Conservation (phyloP, 495 filamentous ascomycete genomes). For the Halenospora varia region DNA sequence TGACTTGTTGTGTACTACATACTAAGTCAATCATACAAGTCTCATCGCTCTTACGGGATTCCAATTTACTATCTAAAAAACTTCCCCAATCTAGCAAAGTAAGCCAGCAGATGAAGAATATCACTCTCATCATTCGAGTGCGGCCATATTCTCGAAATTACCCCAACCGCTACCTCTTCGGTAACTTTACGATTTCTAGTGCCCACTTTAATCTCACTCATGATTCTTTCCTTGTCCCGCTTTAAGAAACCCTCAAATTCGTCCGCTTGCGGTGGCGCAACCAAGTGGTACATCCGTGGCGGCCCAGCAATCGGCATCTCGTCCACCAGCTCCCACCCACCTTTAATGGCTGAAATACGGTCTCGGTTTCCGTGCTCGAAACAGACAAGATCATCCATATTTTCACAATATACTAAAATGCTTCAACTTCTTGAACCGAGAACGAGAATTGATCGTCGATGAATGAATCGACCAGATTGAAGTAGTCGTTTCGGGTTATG, state of each 20-base stretch:
- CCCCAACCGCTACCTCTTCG: not conserved
- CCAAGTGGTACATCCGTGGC: not conserved
- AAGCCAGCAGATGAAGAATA: not conserved
- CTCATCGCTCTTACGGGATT: not conserved
- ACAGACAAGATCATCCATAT: too few species aligned
- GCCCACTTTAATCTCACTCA: not conserved
- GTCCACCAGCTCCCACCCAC: not conserved
- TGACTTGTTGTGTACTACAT: not conserved
- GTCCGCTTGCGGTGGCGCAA: not conserved
- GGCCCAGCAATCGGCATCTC: not conserved
- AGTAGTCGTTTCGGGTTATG: not conserved
- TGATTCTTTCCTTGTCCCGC: not conserved
- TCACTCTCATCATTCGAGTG: not conserved
- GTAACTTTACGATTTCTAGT: not conserved
- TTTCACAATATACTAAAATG: too few species aligned
- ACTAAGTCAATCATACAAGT: not conserved
- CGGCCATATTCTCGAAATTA: not conserved
- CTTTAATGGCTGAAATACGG: not conserved
- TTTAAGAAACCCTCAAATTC: not conserved
- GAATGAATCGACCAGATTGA: not conserved
- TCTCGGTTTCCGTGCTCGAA: too few species aligned
- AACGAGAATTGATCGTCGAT: not conserved
- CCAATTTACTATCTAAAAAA: not conserved
- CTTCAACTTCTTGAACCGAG: not conserved
- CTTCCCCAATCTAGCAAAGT: not conserved